phyloP scores from a whole-genome alignment of 129 eudicot species.

The Erigeron canadensis region DNA sequence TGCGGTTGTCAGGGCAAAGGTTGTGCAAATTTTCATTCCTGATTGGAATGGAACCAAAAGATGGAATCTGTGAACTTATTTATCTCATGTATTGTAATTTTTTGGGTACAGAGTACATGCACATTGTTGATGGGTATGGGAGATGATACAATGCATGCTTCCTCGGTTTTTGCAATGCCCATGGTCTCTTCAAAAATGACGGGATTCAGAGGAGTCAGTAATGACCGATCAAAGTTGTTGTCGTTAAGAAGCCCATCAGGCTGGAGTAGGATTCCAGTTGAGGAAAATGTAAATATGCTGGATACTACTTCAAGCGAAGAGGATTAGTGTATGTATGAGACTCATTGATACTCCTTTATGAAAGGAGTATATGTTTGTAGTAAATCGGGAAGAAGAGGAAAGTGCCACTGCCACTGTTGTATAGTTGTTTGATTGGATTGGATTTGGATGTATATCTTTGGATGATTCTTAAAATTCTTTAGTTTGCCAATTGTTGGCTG shows the following conservation, averaged over 20 bases:
- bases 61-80: constrained; percentile 16
- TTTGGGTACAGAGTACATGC: constrained; percentile 64
- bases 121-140: constrained; percentile 78
- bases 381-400: constrained; percentile 19
- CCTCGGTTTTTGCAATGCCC: constrained; percentile 89
- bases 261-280: constrained; percentile 64
- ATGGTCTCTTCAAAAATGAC: constrained; percentile 83
- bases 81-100: constrained; percentile 3
- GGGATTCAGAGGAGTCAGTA: constrained; percentile 66
- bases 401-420: constrained; percentile 23
- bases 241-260: constrained; percentile 54
- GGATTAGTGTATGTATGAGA: constrained; percentile 17
- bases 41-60: constrained; percentile 22
- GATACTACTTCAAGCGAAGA: constrained; percentile 52
- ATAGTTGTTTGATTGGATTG: constrained; percentile 22
- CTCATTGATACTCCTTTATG: neutral
- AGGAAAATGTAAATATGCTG: constrained; percentile 45
- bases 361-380: constrained; percentile 18
- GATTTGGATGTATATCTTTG: constrained; percentile 26
- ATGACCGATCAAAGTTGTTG: constrained; percentile 53
- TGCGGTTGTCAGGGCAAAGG: constrained; percentile 69
- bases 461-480: constrained; percentile 28
- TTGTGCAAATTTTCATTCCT: constrained; percentile 18
- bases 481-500: constrained; percentile 21
- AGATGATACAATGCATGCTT: constrained; percentile 77